Conservation (phyloP, 1,139 yeast genomes). For the Saccharomyces hybrid region DNA sequence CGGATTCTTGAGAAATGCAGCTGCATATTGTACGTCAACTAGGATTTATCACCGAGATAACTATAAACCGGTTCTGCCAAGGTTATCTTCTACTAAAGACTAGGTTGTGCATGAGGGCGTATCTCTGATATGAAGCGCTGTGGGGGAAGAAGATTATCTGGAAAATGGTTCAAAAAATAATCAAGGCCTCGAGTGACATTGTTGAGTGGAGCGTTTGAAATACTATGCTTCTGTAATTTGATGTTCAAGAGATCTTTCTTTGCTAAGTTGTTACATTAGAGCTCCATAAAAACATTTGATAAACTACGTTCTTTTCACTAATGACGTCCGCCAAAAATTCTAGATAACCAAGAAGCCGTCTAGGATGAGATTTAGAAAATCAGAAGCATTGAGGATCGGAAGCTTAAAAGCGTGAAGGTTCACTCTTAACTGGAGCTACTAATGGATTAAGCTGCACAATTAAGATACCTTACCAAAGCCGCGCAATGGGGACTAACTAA, state of each 20-base stretch:
- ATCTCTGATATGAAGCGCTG: neutral
- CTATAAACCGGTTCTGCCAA: neutral
- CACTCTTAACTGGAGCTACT: neutral
- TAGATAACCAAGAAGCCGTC: neutral
- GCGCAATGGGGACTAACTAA: neutral
- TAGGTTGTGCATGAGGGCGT: neutral
- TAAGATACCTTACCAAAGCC: neutral
- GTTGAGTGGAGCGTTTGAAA: neutral
- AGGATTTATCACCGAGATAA: neutral
- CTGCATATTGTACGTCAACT: neutral
- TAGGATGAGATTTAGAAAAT: neutral
- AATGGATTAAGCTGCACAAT: neutral
- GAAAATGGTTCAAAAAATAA: neutral
- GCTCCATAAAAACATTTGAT: neutral
- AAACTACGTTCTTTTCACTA: neutral
- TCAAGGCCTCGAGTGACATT: neutral
- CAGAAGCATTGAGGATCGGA: neutral
- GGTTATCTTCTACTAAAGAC: neutral
- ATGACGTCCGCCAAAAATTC: neutral
- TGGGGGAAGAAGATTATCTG: neutral
- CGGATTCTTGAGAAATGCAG: neutral
- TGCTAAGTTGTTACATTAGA: neutral
- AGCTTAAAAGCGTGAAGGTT: neutral
- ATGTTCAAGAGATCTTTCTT: neutral
- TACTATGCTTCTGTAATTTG: neutral